Base-by-base conservation (phyloP, 2,329 filamentous ascomycete genomes). In the Microdochium bolleyi region DNA sequence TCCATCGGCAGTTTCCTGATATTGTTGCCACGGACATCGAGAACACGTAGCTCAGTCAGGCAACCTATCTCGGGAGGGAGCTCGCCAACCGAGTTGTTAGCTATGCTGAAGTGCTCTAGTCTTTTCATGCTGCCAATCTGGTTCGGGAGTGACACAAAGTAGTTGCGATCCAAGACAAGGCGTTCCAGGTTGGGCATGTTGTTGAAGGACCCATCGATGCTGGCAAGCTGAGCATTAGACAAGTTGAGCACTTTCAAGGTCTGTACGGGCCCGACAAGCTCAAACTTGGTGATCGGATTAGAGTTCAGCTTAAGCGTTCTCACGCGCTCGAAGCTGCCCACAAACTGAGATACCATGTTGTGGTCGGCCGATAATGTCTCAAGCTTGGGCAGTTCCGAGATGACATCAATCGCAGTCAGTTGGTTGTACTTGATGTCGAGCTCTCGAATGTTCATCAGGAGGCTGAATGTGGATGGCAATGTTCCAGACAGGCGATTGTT, bases 1-100 rank as follows among this genome's bases (percentile, higher is more conserved):
- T 99, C 94, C 64, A 89, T 83, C 2, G 94, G 94, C 30, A 99
- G 75, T 62, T 87, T 87, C 58, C 86, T 87, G 54, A 99, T 80
- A 64, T 97, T 99, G 73, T 97, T 99, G 64, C 94, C 90, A 57
- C 92, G 83, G 19, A 97, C 80, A 65, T 99, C 92, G 41, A 99
- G 76, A 56, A 91, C 87, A 51, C 84, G 86, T 56, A 99, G 76
- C 67, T 97, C 92, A 0, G 79, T 82, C 24, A 99, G 77, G 58
- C 89, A 92, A 4, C 94, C 94, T 58, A 99, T 90, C 60, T 96
- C 91, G 0, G 88, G 70, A 3, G 94, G 94, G 27, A 99, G 74
- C 59, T 89, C 85, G 55, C 86, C 88, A 3, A 99, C 78, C 0
- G 88, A 87, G 65, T 99, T 99, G 68, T 92, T 89, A 38, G 92